Evolutionary conservation across 495 filamentous ascomycete genomes (phyloP).

Genomic region (Penicillium psychrofluorescens): DNA sequence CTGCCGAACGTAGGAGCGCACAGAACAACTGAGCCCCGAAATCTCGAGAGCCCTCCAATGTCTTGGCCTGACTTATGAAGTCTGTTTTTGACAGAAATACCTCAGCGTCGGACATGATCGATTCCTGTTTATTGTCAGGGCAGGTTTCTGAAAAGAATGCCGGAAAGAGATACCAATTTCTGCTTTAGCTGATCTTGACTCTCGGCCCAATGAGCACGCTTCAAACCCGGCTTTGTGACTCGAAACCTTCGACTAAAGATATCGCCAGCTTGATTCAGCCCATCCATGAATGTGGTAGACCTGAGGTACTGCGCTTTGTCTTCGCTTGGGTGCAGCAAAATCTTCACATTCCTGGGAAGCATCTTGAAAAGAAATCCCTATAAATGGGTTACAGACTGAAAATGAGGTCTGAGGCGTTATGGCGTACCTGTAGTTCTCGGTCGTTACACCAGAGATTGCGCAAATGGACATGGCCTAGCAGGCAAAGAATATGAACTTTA

Average conservation of each 20-base stretch:
- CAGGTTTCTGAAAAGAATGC: neutral
- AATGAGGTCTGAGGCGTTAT: neutral
- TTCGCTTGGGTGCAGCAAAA: slow-evolving; percentile 56
- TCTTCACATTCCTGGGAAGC: slow-evolving; percentile 51
- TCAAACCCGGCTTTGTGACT: slow-evolving; percentile 63
- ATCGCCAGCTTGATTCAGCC: slow-evolving; percentile 61
- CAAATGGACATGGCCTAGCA: slow-evolving; percentile 64
- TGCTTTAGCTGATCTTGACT: slow-evolving; percentile 50
- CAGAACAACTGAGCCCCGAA: slow-evolving; percentile 88
- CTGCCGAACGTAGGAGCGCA: slow-evolving; percentile 67
- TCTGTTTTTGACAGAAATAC: slow-evolving; percentile 53
- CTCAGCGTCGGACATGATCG: slow-evolving; percentile 33
- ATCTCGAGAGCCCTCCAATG: slow-evolving; percentile 72
- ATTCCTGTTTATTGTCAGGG: slow-evolving; percentile 15
- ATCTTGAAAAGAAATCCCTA: slow-evolving; percentile 49
- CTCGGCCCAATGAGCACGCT: slow-evolving; percentile 65
- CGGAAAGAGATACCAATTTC: slow-evolving; percentile 31
- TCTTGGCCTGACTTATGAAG: slow-evolving; percentile 60
- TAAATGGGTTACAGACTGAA: slow-evolving; percentile 1
- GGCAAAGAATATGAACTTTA: slow-evolving; percentile 77
- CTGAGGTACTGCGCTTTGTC: slow-evolving; percentile 60
- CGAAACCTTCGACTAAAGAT: slow-evolving; percentile 59
- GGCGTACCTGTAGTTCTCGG: slow-evolving; percentile 48
- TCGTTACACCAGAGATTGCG: slow-evolving; percentile 92
- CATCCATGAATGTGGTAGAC: slow-evolving; percentile 68